A percentile compares a stretch with the other conserved stretches of the same genome.
Conservation (phyloP, 371 early-diverging fungal species). For the Caulochytrium protostelioides region DNA sequence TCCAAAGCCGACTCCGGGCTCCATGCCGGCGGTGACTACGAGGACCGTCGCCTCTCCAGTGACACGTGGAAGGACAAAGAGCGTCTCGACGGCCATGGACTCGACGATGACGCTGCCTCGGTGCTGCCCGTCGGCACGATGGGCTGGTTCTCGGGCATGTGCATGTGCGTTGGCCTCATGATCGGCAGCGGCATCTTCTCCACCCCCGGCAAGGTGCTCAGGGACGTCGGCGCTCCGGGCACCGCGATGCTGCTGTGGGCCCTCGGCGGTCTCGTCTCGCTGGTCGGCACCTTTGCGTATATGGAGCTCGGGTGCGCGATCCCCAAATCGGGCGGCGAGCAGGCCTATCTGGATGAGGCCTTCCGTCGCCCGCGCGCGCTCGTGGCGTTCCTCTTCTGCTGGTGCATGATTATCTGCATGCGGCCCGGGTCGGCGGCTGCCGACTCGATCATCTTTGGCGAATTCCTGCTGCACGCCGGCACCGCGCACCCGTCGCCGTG, state of each 20-base stretch:
- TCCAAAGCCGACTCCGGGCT: too few relatives aligned
- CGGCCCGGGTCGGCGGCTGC: conserved; percentile 51
- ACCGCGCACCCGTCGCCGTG: conserved; percentile 1
- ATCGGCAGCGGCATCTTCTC: conserved; percentile 43
- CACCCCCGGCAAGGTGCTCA: conserved; percentile 30
- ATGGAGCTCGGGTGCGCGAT: too few relatives aligned
- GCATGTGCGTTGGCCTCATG: conserved; percentile 28
- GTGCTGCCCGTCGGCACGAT: too few relatives aligned
- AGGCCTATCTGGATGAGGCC: conserved; percentile 53
- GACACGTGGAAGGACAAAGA: too few relatives aligned
- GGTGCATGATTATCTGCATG: conserved; percentile 36
- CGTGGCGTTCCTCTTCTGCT: conserved; percentile 59
- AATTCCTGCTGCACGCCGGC: conserved; percentile 45
- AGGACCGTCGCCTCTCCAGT: too few relatives aligned
- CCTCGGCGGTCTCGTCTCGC: too few relatives aligned
- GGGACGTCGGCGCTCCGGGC: too few relatives aligned
- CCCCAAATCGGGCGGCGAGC: conserved; percentile 53
- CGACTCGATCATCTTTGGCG: conserved; percentile 52
- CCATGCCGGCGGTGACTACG: too few relatives aligned
- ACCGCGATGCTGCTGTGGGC: too few relatives aligned
- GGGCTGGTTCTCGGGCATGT: conserved; percentile 12
- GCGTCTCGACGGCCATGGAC: too few relatives aligned
- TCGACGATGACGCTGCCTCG: conserved; percentile 7
- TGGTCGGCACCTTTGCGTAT: too few relatives aligned
- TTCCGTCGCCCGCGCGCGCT: conserved; percentile 34